Percentiles rank a stretch among this genome's conserved stretches.
Evolutionary conservation across 2,329 filamentous ascomycete species (phyloP).

Genomic region (Elsinoe batatas): DNA sequence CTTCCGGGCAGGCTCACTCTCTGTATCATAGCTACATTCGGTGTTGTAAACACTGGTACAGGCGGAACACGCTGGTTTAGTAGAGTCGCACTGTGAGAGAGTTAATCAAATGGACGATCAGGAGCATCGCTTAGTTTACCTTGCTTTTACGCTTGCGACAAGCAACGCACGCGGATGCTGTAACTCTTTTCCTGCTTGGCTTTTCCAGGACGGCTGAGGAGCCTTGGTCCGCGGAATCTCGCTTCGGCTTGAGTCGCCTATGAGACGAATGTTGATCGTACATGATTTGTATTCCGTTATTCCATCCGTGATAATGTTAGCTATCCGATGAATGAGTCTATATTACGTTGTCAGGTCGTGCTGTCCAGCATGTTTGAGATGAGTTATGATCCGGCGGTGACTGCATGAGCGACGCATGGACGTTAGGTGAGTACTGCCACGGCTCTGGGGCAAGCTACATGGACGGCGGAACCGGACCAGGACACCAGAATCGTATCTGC

Average conservation of each 20-base stretch:
- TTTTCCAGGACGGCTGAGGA: slow-evolving; percentile 3
- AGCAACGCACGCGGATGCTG: slow-evolving; percentile 38
- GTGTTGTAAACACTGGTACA: slow-evolving; percentile 43
- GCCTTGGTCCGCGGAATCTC: slow-evolving; percentile 2
- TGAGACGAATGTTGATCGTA: slow-evolving; percentile 3
- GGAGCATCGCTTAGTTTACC: slow-evolving; percentile 23
- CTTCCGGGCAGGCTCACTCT: slow-evolving; percentile 39
- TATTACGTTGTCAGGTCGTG: neutral
- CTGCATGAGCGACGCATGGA: neutral
- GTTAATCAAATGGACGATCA: neutral
- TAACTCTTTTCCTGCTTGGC: slow-evolving; percentile 24
- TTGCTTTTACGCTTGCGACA: slow-evolving; percentile 43
- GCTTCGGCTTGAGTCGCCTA: slow-evolving; percentile 7
- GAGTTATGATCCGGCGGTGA: neutral
- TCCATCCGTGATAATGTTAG: too few species aligned
- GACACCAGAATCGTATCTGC: too few species aligned
- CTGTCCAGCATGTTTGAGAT: neutral
- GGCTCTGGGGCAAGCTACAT: too few species aligned
- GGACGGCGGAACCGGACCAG: too few species aligned
- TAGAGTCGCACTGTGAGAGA: slow-evolving; percentile 38
- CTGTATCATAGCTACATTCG: slow-evolving; percentile 41
- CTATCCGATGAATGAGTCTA: neutral
- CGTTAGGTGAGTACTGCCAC: neutral
- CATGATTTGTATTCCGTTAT: neutral
- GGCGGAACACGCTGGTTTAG: slow-evolving; percentile 40